phyloP scores from a whole-genome alignment of 352 stramenopile genomes.

The Phytophthora capsici region DNA sequence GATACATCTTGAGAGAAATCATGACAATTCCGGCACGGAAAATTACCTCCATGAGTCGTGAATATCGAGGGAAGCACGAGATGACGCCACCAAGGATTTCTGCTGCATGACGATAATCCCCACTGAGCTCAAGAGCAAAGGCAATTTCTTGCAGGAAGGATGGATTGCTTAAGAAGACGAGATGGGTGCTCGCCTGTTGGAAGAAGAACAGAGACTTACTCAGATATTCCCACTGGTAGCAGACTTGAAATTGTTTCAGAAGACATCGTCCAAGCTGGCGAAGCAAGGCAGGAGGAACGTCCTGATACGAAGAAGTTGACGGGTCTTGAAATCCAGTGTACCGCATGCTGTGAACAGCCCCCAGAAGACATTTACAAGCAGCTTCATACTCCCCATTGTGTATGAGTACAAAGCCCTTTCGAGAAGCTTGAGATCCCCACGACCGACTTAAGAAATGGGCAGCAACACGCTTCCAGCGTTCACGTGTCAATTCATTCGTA shows the following conservation, averaged over 20 bases:
- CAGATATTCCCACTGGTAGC: conserved; percentile 39
- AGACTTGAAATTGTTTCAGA: conserved; percentile 42
- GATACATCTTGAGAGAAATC: conserved; percentile 62
- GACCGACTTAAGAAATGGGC: conserved; percentile 47
- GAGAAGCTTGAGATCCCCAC: conserved; percentile 46
- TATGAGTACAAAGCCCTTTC: conserved; percentile 55
- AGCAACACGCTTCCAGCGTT: conserved; percentile 54
- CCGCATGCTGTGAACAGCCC: conserved; percentile 36
- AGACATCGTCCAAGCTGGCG: conserved; percentile 57
- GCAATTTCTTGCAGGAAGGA: conserved; percentile 71
- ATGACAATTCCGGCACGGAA: conserved; percentile 74
- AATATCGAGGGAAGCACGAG: conserved; percentile 63
- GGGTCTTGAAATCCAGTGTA: conserved; percentile 9
- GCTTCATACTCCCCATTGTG: conserved; percentile 43
- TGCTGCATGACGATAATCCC: conserved; percentile 50
- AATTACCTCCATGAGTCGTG: conserved; percentile 55
- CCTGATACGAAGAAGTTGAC: conserved; percentile 14
- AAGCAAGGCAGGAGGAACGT: conserved; percentile 35
- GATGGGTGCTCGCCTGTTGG: conserved; percentile 48
- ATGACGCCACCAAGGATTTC: conserved; percentile 67
- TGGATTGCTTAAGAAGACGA: conserved; percentile 57
- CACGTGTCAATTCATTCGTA: conserved; percentile 36
- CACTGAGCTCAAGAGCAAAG: conserved; percentile 47
- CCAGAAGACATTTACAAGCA: conserved; percentile 36
- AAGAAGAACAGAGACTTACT: conserved; percentile 58